Base-by-base conservation (phyloP, 495 filamentous ascomycete species). In the Neohortaea acidophila region DNA sequence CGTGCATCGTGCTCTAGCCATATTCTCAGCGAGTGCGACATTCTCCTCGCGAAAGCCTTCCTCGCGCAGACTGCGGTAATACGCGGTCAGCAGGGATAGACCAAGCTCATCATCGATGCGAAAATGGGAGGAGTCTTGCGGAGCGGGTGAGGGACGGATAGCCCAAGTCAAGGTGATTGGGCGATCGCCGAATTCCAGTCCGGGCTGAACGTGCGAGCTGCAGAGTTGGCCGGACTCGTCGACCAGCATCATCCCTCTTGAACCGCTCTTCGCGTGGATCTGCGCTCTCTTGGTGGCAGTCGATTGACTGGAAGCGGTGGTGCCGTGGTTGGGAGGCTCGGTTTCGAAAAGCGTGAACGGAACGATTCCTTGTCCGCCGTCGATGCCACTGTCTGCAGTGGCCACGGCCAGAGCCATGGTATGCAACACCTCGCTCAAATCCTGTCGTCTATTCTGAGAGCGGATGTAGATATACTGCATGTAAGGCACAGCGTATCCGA, bases 31-130 rank as follows among this genome's bases (percentile, higher is more conserved):
- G n/a, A 31, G 5, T 13, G 28, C 28, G 17, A 31, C 17, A 15
- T 31, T 31, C 28, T 31, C n/a, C 28, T 31, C 28, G 4, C 12
- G 28, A 15, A 31, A 31, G 28, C 28, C 28, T 31, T 31, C 28
- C 6, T 31, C 28, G 4, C 28, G 4, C 28, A 31, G n/a, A 31
- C 28, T 31, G 4, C 28, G 28, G n/a, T 31, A 31, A 13, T 31
- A 31, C n/a, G 5, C 28, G 4, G 4, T 15, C 5, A 31, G 12
- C 28, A 31, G n/a, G n/a, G 28, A 11, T 13, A 13, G n/a, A 4
- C 28, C 28, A 31, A 11, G 17, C 28, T 31, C 28, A 13, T 4
- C 28, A 6, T 13, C 28, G 17, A 13, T 15, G 5, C n/a, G 17
- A n/a, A n/a, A n/a, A n/a, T n/a, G n/a, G 24, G 7, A 7, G 12